Base-by-base conservation (phyloP, 1,284 basidiomycete species). In the Leccinum fuscescens region DNA sequence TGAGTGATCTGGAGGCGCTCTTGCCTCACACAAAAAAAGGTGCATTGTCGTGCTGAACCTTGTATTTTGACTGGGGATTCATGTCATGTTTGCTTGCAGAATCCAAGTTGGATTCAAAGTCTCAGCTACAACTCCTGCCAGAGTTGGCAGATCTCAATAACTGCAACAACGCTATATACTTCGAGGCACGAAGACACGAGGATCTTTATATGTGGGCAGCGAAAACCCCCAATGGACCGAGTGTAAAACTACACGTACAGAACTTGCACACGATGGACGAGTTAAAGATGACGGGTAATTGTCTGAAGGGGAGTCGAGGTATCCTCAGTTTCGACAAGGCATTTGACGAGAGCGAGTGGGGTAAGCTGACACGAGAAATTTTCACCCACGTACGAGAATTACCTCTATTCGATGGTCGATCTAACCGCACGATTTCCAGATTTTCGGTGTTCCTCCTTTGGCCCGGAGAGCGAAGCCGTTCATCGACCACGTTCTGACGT, bases 211-310 rank as follows among this genome's bases (percentile, higher is more conserved):
- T 99, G 65, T 99, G 97, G 97, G 90, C 95, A 17, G 88, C 92
- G 22, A 96, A 98, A 75, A 94, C 95, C 48, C 97, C 97, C 20
- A 99, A 99, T 72, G 97, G 97, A 2, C 97, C 97, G 6, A 94
- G 90, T 67, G 89, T 96, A 74, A 98, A 98, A 76, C 85, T 98
- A 80, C 96, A 98, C 72, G 94, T 98, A 20, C 95, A 98, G 76
- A 99, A 99, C 76, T 84, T 98, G 60, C 97, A 99, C 76, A 99
- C 97, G 46, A 99, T 99, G 97, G 97, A 99, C 79, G 97, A 99
- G 77, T 83, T 99, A 68, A 99, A 99, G 79, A 94, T 99, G 96
- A 98, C 96, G 3, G 97, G 97, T 24, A 99, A 99, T 76, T 99
- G 97, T 76, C 78, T 99, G 67, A 98, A 98, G 78, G 97, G 97